phyloP scores from a whole-genome alignment of 139 green algal species.

The Chlamydomonas sphaeroides region DNA sequence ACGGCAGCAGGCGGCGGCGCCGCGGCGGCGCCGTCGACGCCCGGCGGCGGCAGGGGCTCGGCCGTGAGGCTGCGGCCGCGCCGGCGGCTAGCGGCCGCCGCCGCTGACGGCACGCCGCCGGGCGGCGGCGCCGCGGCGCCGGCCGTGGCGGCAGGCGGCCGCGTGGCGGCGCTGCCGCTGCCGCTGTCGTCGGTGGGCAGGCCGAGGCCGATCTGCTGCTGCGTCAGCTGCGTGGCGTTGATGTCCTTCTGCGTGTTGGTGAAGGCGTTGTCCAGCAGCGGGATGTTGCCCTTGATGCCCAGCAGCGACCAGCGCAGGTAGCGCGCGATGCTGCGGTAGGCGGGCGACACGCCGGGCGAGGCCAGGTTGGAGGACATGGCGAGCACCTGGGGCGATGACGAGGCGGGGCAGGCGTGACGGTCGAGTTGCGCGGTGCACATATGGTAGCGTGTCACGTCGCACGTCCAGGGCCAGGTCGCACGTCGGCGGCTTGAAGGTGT shows the following conservation, averaged over 20 bases:
- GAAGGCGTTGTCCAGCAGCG: conserved; percentile 21
- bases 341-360: conserved; percentile 2
- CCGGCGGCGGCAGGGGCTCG: too few species aligned
- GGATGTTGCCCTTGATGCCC: conserved; percentile 36
- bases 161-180: too few species aligned
- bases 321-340: conserved; percentile 10
- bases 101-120: neutral
- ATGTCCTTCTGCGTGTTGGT: neutral
- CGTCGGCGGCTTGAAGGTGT: too few species aligned
- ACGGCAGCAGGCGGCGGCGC: neutral
- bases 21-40: too few species aligned
- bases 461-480: neutral
- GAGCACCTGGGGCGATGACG: neutral
- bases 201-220: too few species aligned
- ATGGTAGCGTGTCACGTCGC: neutral
- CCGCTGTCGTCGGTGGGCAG: too few species aligned
- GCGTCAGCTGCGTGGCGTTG: too few species aligned
- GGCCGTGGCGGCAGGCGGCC: too few species aligned
- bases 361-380: conserved; percentile 26
- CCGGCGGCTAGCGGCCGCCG: neutral
- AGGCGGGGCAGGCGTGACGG: neutral
- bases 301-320: conserved; percentile 35
- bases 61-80: too few species aligned
- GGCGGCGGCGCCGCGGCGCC: neutral
- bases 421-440: too few species aligned